Evolutionary conservation across 768 basidiomycete species (phyloP).

Genomic region (Suillus discolor): DNA sequence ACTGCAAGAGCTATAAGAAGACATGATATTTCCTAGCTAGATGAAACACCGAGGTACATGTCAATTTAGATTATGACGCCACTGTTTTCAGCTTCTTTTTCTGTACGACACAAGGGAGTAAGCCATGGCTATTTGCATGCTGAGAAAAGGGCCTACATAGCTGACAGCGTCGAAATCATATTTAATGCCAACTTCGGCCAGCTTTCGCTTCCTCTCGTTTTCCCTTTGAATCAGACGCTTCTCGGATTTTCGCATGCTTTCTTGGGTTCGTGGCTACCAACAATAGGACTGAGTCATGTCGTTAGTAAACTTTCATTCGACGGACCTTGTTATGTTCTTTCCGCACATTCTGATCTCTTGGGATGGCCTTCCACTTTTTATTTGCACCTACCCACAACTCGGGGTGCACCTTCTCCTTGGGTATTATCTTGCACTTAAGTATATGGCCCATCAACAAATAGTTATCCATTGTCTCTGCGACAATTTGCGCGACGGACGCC

Average conservation of each 20-base stretch:
- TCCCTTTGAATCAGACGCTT: slow-evolving; percentile 60
- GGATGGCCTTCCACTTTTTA: slow-evolving; percentile 83
- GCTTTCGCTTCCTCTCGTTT: slow-evolving; percentile 72
- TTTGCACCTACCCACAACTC: slow-evolving; percentile 98
- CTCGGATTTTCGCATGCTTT: slow-evolving; percentile 64
- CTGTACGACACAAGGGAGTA: slow-evolving; percentile 15
- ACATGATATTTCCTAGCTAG: background rate
- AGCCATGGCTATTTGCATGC: background rate
- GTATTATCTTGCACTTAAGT: slow-evolving; percentile 86
- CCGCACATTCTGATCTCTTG: slow-evolving; percentile 69
- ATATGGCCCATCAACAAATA: slow-evolving; percentile 96
- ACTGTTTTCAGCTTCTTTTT: slow-evolving; percentile 40
- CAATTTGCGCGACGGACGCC: slow-evolving; percentile 87
- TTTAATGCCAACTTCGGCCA: slow-evolving; percentile 80
- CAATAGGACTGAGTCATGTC: background rate
- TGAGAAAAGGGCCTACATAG: slow-evolving; percentile 62
- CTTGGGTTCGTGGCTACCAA: slow-evolving; percentile 69
- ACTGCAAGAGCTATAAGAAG: background rate
- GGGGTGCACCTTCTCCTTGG: slow-evolving; percentile 88
- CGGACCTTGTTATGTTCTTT: slow-evolving; percentile 83
- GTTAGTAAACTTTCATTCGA: slow-evolving; percentile 4
- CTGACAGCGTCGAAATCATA: slow-evolving; percentile 83
- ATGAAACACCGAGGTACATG: background rate
- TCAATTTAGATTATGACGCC: slow-evolving; percentile 11
- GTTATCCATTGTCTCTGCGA: slow-evolving; percentile 99